These are phyloP conservation scores for Apiospora malaysiana DNA, from an alignment of 2,329 filamentous ascomycete species.

Conservation along the genomic window DNA sequence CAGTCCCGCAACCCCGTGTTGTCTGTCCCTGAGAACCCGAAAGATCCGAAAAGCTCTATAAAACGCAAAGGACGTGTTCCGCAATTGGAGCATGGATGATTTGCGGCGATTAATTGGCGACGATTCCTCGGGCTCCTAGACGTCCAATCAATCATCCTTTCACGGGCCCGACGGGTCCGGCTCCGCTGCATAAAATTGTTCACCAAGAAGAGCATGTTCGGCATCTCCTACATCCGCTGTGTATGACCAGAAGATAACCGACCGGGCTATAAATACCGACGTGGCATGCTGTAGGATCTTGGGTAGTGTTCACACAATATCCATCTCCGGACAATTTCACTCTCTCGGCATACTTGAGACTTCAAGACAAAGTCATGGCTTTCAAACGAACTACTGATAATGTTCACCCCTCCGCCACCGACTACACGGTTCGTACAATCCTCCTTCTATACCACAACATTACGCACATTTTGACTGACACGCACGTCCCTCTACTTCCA, in stretches of 20 bases:
- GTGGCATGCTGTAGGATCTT: background rate
- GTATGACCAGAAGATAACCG: background rate
- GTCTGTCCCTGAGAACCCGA: background rate
- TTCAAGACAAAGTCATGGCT: background rate
- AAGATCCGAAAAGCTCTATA: background rate
- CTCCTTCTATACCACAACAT: background rate
- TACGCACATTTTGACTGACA: background rate
- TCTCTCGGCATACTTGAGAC: too few relatives aligned
- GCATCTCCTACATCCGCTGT: background rate
- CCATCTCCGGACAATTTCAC: background rate
- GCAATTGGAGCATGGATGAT: background rate
- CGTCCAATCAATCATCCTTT: background rate
- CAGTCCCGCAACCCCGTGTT: background rate
- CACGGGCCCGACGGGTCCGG: background rate
- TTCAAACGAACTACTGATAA: background rate
- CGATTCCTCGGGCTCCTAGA: background rate
- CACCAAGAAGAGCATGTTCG: too few relatives aligned
- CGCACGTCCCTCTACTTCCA: background rate
- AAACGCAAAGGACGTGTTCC: background rate
- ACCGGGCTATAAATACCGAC: background rate
- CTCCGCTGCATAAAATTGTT: background rate
- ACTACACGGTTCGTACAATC: background rate
- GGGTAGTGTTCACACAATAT: background rate
- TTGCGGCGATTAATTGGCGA: background rate
- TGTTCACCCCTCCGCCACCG: background rate